Evolutionary conservation across 1,139 yeast genomes (phyloP), one percentile per base, ranked within the genome.

Genomic region (Protomyces macrosporus): DNA sequence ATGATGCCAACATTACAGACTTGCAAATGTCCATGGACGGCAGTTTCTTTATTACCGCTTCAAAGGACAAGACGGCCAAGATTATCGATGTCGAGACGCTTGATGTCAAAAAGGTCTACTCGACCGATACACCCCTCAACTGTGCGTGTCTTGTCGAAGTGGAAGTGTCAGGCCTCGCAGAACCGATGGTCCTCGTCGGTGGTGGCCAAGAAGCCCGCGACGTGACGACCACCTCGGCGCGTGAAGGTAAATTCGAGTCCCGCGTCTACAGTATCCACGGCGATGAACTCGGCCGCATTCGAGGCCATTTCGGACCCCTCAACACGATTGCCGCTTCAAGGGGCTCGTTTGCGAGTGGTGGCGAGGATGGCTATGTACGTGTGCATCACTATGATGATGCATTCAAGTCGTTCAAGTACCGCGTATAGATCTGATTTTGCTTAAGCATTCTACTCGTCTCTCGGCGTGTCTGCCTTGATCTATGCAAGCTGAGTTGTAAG

Each of bases 201-300:
- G 99, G 99, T 78, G 99, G 99, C 84, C 98, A 93, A 80, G 98
- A 91, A 75, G 98, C 98, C 51, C 85, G 91, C 77, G 95, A 91
- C 76, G 99, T 93, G 75, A 93, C 99, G 55, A 93, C 98, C 36
- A 90, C 98, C 51, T 84, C 95, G 55, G 87, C 95, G 68, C 83
- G 88, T 63, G 97, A 93, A 77, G 98, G 98, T 79, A 90, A 90
- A 75, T 93, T 93, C 76, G 98, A 93, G 79, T 95, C 98, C 53
- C 84, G 97, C 78, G 88, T 93, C 76, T 90, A 87, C 79, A 93
- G 93, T 79, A 83, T 93, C 67, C 93, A 91, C 75, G 87, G 87
- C 75, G 98, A 93, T 74, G 98, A 91, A 76, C 86, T 93, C 71
- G 98, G 98, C 70, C 87, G 97, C 78, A 95, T 93, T 65, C 89